Percentiles rank a stretch among this genome's conserved stretches.
Conservation (phyloP, 805 yeast genomes). For the Ogataea parapolymorpha region DNA sequence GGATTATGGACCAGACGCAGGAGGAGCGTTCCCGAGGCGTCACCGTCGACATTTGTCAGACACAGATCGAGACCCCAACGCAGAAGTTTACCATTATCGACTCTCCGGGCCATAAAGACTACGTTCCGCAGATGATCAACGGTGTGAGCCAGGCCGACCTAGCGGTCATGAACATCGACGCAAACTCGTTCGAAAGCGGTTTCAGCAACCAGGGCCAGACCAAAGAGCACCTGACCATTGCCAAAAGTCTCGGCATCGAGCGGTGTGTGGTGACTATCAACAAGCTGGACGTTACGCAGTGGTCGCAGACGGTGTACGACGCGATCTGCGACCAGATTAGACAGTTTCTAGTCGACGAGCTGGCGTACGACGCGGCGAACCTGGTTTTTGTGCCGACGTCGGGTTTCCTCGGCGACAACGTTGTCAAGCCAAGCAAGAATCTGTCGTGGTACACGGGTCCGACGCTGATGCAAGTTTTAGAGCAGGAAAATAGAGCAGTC, state of each 20-base stretch:
- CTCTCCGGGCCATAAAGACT: constrained; percentile 83
- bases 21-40: constrained; percentile 78
- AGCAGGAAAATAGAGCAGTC: constrained; percentile 28
- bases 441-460: constrained; percentile 40
- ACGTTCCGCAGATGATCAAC: constrained; percentile 82
- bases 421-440: constrained; percentile 41
- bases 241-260: constrained; percentile 63
- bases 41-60: constrained; percentile 73
- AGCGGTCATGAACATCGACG: constrained; percentile 69
- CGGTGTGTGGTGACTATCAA: constrained; percentile 61
- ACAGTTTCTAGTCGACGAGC: constrained; percentile 49
- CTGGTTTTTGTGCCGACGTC: constrained; percentile 63
- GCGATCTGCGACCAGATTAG: constrained; percentile 47
- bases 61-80: constrained; percentile 54
- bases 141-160: constrained; percentile 79
- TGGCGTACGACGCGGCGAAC: constrained; percentile 43
- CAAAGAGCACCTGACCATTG: constrained; percentile 70
- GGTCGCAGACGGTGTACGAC: constrained; percentile 52
- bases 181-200: constrained; percentile 72
- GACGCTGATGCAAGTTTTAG: constrained; percentile 42
- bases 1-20: constrained; percentile 79
- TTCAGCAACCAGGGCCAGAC: constrained; percentile 70
- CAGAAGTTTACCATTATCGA: constrained; percentile 69
- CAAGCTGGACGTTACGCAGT: constrained; percentile 62
- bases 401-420: constrained; percentile 66